A percentile compares a stretch with the other conserved stretches of the same genome.
phyloP scores from a whole-genome alignment of 2,329 filamentous ascomycete species.

The Neospermospora avenae region DNA sequence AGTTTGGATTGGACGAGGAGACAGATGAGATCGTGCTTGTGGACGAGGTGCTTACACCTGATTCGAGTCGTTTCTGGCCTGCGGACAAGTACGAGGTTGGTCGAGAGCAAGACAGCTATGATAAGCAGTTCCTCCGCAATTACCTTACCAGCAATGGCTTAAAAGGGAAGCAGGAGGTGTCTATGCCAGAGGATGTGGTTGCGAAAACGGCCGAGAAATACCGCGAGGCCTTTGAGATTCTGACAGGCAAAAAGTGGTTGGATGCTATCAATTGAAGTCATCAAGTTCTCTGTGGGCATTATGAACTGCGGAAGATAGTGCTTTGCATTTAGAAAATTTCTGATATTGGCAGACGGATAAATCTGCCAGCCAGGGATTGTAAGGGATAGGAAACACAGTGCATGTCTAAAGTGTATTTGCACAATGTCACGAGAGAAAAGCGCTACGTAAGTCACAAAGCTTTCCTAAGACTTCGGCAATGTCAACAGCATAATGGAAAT shows the following conservation, averaged over 20 bases:
- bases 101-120: constrained; percentile 75
- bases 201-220: constrained; percentile 69
- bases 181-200: constrained; percentile 69
- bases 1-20: constrained; percentile 62
- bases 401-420: too few relatives aligned
- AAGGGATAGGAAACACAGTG: too few relatives aligned
- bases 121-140: constrained; percentile 82
- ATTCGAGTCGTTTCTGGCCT: constrained; percentile 85
- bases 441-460: too few relatives aligned
- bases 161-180: constrained; percentile 70
- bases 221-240: constrained; percentile 67
- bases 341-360: background rate
- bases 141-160: constrained; percentile 73
- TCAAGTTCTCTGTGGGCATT: background rate
- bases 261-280: constrained; percentile 16
- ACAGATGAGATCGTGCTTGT: constrained; percentile 63
- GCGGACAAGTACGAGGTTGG: constrained; percentile 69
- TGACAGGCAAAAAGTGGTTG: constrained; percentile 55
- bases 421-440: too few relatives aligned
- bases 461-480: too few relatives aligned
- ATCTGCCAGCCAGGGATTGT: too few relatives aligned
- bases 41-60: constrained; percentile 74
- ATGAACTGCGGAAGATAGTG: background rate
- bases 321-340: background rate
- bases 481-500: too few relatives aligned